Evolutionary conservation across 2,329 filamentous ascomycete species (phyloP), one percentile per base, ranked within the genome.

Genomic region (Curvularia eragrostidis): DNA sequence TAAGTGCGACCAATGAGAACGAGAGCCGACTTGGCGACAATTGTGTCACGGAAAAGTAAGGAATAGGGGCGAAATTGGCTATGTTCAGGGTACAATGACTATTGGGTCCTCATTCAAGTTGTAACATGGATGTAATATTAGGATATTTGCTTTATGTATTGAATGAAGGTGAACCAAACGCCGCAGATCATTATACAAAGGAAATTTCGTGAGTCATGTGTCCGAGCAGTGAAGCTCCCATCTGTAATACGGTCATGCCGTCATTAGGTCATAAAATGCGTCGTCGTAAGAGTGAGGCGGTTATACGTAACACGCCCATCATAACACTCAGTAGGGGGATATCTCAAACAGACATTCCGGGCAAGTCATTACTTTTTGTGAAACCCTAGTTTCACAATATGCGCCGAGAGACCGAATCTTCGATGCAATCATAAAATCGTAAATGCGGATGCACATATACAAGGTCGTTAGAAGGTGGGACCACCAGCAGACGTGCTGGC

Each of bases 211-310:
- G 43, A 48, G 53, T 62, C 59, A 52, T 62, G 36, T 59, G 55
- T 36, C 41, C 48, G 52, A 55, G 59, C 59, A 44, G 18, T 54
- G 59, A 59, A 62, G 59, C 59, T 15, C 49, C 56, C 49, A 46
- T 54, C 49, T 62, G 53, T 58, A 58, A 54, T 53, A 46, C 39
- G 50, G 57, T 70, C 70, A 63, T 73, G 43, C 42, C 26, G 48
- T 56, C 48, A 28, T 56, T 38, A 54, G 67, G 51, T 75, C 72
- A 64, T 75, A 67, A 42, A 72, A 70, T 65, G 62, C 65, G 61
- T 75, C 65, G 61, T 75, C 68, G 67, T 70, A 67, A 70, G 72
- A 74, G 72, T 74, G 72, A 76, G 72, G 71, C 68, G 50, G 49
- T 54, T 59, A 59, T 66, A 58, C 65, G 62, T 61, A 63, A 57